Evolutionary conservation across 305 asterid species (phyloP).

Genomic region (Stenogyne calaminthoides): DNA sequence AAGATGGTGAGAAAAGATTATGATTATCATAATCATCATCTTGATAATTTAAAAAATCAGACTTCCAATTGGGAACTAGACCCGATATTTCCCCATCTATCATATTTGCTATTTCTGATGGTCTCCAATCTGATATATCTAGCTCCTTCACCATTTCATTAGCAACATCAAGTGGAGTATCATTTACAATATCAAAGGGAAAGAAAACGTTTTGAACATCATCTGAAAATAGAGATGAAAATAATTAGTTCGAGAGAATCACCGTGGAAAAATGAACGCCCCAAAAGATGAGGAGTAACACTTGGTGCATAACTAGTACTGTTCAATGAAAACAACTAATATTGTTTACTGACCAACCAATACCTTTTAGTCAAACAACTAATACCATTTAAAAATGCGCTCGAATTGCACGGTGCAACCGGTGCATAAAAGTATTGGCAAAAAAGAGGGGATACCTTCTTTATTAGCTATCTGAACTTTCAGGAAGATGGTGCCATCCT

Average conservation of each 20-base stretch:
- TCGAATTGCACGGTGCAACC: too few relatives aligned
- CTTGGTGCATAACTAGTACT: too few relatives aligned
- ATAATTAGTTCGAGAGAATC: background rate
- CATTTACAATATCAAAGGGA: conserved; percentile 81
- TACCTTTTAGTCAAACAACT: too few relatives aligned
- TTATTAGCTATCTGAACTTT: conserved; percentile 83
- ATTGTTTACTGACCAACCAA: too few relatives aligned
- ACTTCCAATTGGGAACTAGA: conserved; percentile 64
- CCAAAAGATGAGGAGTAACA: background rate
- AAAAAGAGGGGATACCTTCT: conserved; percentile 50
- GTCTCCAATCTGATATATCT: conserved; percentile 88
- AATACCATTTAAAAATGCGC: too few relatives aligned
- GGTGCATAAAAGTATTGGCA: too few relatives aligned
- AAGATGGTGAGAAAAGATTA: conserved; percentile 59
- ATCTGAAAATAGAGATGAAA: conserved; percentile 49
- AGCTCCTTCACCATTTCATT: conserved; percentile 98
- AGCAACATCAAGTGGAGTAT: conserved; percentile 88
- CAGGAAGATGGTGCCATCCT: conserved; percentile 82
- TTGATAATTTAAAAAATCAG: conserved; percentile 42
- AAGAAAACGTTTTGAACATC: conserved; percentile 74
- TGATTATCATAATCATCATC: conserved; percentile 61
- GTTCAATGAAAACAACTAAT: too few relatives aligned
- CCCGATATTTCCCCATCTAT: conserved; percentile 93
- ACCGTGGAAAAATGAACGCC: background rate
- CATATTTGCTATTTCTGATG: conserved; percentile 92